These are phyloP conservation scores for Rhizoclosmatium sp. DNA, from an alignment of 192 early-diverging fungal genomes.

Conservation along the genomic window DNA sequence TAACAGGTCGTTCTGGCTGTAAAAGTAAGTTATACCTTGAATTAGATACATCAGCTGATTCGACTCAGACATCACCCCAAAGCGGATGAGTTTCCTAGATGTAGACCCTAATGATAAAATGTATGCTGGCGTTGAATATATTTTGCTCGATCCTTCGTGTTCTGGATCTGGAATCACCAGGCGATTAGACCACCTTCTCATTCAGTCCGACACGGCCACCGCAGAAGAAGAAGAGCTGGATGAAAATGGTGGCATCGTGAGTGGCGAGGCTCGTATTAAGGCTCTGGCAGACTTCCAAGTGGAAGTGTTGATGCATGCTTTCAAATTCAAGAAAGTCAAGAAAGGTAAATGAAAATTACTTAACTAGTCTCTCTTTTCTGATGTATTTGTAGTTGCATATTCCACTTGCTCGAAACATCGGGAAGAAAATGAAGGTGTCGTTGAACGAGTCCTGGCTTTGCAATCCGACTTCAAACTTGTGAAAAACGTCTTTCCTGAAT, in stretches of 20 bases:
- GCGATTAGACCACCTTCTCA: constrained; percentile 84
- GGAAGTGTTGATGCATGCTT: constrained; percentile 80
- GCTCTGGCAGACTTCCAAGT: constrained; percentile 89
- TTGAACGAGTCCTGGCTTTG: constrained; percentile 68
- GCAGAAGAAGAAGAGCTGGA: constrained; percentile 42
- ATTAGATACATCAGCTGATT: neutral
- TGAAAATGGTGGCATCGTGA: constrained; percentile 33
- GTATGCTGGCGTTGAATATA: constrained; percentile 74
- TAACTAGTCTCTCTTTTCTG: neutral
- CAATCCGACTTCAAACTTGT: constrained; percentile 68
- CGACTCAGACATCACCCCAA: constrained; percentile 71
- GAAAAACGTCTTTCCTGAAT: constrained; percentile 73
- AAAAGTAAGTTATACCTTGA: constrained; percentile 57
- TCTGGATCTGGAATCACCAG: constrained; percentile 95
- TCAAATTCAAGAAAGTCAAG: constrained; percentile 79
- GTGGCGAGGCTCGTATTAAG: constrained; percentile 64
- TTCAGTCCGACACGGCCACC: constrained; percentile 34
- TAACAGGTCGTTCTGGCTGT: constrained; percentile 84
- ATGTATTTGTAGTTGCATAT: constrained; percentile 71
- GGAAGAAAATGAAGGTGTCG: constrained; percentile 94
- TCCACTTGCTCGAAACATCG: constrained; percentile 96
- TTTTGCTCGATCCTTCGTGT: constrained; percentile 95
- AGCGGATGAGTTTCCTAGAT: constrained; percentile 80
- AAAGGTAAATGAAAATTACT: constrained; percentile 34
- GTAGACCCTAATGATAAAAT: constrained; percentile 71